Percentiles rank a stretch among this genome's conserved stretches.
Evolutionary conservation across 2,329 filamentous ascomycete species (phyloP).

Genomic region (Fusarium albosuccineum): DNA sequence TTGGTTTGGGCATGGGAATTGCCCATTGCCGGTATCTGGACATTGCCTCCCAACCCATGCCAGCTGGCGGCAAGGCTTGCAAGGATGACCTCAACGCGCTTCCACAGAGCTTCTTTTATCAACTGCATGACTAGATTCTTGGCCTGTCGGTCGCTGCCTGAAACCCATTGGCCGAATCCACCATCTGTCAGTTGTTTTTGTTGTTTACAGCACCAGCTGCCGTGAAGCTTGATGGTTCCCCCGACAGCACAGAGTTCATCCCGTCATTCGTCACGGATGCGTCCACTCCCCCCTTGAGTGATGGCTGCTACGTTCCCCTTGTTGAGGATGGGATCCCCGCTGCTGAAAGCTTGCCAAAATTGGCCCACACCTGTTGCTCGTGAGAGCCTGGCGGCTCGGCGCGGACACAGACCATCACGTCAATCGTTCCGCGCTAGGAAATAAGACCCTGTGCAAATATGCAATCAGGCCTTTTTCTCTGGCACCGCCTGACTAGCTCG

Average conservation of each 20-base stretch:
- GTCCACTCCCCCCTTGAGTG: conserved; percentile 15
- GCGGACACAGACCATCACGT: not conserved
- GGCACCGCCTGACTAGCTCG: conserved; percentile 8
- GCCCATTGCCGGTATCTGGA: not conserved
- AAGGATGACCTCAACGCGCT: conserved; percentile 5
- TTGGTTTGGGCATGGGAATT: not conserved
- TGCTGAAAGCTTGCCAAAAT: not conserved
- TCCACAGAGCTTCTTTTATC: not conserved
- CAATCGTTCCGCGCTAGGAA: not conserved
- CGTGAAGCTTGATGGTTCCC: conserved; percentile 9
- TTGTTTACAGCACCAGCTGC: conserved; percentile 13
- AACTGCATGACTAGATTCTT: not conserved
- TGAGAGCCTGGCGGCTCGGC: not conserved
- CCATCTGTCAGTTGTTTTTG: not conserved
- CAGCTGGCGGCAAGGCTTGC: conserved; percentile 14
- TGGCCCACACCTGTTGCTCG: not conserved
- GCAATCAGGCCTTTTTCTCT: conserved; percentile 1
- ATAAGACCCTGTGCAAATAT: conserved; percentile 6
- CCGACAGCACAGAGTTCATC: conserved; percentile 21
- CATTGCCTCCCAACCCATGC: conserved; percentile 22
- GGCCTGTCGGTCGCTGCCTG: not conserved
- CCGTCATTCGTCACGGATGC: conserved; percentile 18
- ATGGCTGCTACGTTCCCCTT: no score
- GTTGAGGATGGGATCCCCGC: no score
- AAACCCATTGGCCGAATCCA: no score